Conservation (phyloP, 1,284 basidiomycete species). For the Schizophyllum amplum region DNA sequence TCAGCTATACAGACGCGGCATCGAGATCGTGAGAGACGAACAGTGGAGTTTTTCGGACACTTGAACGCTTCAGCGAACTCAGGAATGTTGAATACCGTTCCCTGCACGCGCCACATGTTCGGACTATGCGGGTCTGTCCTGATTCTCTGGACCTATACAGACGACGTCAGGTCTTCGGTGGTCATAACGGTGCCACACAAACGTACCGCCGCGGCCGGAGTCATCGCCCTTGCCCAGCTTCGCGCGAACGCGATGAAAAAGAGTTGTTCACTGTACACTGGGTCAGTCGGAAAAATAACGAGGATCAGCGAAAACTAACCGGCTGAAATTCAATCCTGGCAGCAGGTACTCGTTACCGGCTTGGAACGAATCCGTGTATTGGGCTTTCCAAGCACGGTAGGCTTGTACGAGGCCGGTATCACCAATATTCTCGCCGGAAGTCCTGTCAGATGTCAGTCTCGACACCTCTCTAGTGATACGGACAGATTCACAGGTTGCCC, state of each 20-base stretch:
- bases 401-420: conserved; percentile 83
- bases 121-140: conserved; percentile 88
- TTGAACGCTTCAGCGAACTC: conserved; percentile 76
- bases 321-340: conserved; percentile 78
- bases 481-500: conserved; percentile 63
- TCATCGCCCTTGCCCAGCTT: conserved; percentile 70
- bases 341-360: conserved; percentile 65
- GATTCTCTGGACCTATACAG: no score
- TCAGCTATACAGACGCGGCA: no score
- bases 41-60: conserved; percentile 53
- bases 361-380: conserved; percentile 44
- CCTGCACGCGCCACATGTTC: conserved; percentile 69
- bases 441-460: conserved; percentile 31
- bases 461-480: conserved; percentile 5
- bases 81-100: conserved; percentile 73
- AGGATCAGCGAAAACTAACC: conserved; percentile 25
- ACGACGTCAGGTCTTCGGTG: no score
- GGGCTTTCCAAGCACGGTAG: conserved; percentile 80
- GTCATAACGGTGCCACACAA: no score
- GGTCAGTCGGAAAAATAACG: background rate
- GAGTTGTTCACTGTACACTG: conserved; percentile 63
- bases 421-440: conserved; percentile 86
- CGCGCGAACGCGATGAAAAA: conserved; percentile 86
- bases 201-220: conserved; percentile 73
- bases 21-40: conserved; percentile 31